Evolutionary conservation across 2,329 filamentous ascomycete genomes (phyloP), one percentile per base, ranked within the genome.

Genomic region (Colletotrichum neosansevieriae): DNA sequence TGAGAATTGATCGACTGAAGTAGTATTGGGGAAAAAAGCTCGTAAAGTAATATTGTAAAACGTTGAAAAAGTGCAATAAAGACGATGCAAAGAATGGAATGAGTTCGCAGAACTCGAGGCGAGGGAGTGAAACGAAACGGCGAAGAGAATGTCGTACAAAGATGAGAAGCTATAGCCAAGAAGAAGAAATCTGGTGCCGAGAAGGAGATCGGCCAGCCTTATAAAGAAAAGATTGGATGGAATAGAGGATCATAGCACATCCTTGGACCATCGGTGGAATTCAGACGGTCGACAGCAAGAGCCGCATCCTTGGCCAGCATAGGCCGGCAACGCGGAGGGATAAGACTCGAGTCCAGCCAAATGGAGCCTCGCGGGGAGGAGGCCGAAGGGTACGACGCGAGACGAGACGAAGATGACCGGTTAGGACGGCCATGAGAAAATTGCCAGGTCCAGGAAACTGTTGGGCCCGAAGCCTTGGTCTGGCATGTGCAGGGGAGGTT

Each of bases 71-170:
- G 51, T 51, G 32, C 58, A 44, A 53, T 40, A 44, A 29, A 68
- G 32, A 29, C 58, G 34, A 36, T 57, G 60, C 70, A 72, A 70
- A 63, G 71, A 72, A 72, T 68, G 71, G 70, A 72, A 72, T 58
- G 70, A 72, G 70, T 53, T 72, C 71, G 58, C 71, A 70, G 71
- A 72, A 70, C 71, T 63, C 63, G 45, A 4, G 24, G 40, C 24
- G 67, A 60, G 67, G 21, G 67, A 71, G 60, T 51, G 60, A 70
- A 69, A 42, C 54, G 54, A 65, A 63, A 68, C 58, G 47, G 53
- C 21, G 40, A 63, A 70, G 65, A 58, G 65, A 69, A 40, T 58
- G 65, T 65, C 51, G 51, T 42, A 36, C 13, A n/a, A 47, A 57
- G 56, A 53, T 69, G 57, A 57, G 63, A 63, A 63, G 63, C 58